A percentile compares a stretch with the other conserved stretches of the same genome.
phyloP scores from a whole-genome alignment of 495 filamentous ascomycete species.

The Margaritispora aquatica region DNA sequence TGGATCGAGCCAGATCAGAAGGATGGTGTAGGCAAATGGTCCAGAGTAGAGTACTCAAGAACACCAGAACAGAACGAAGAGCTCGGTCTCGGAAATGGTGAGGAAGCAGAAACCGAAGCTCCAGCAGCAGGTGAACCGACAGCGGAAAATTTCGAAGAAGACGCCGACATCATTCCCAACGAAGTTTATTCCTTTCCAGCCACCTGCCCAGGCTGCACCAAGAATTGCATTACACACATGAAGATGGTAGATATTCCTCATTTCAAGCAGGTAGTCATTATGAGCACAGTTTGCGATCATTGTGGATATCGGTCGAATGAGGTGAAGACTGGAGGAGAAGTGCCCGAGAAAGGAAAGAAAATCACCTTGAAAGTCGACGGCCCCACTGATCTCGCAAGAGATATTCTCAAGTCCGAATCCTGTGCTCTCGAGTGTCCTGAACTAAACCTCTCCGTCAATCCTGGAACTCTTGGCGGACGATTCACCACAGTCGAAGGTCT shows the following conservation, averaged over 20 bases:
- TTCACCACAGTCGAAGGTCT: conserved; percentile 97
- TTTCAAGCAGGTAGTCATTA: conserved; percentile 92
- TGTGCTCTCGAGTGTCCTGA: conserved; percentile 81
- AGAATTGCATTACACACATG: conserved; percentile 78
- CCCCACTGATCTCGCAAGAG: conserved; percentile 73
- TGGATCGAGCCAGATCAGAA: conserved; percentile 84
- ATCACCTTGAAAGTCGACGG: conserved; percentile 73
- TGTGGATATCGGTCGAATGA: conserved; percentile 96
- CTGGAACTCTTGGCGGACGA: conserved; percentile 89
- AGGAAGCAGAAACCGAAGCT: conserved; percentile 3
- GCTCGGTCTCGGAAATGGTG: conserved; percentile 43
- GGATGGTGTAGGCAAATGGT: conserved; percentile 75
- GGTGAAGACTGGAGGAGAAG: conserved; percentile 90
- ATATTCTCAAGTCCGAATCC: conserved; percentile 95
- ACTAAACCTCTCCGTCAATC: conserved; percentile 73
- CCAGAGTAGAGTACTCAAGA: conserved; percentile 70
- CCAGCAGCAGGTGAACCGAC: conserved; percentile 20
- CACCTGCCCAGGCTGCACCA: conserved; percentile 83
- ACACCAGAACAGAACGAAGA: conserved; percentile 78
- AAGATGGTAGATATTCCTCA: conserved; percentile 94
- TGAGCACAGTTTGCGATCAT: conserved; percentile 78
- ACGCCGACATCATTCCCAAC: conserved; percentile 78
- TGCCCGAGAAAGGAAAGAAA: conserved; percentile 79
- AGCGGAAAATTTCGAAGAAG: conserved; percentile 41
- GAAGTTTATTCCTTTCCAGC: conserved; percentile 87